Conservation (phyloP, 2,329 filamentous ascomycete genomes). For the Phyllosticta citriasiana region DNA sequence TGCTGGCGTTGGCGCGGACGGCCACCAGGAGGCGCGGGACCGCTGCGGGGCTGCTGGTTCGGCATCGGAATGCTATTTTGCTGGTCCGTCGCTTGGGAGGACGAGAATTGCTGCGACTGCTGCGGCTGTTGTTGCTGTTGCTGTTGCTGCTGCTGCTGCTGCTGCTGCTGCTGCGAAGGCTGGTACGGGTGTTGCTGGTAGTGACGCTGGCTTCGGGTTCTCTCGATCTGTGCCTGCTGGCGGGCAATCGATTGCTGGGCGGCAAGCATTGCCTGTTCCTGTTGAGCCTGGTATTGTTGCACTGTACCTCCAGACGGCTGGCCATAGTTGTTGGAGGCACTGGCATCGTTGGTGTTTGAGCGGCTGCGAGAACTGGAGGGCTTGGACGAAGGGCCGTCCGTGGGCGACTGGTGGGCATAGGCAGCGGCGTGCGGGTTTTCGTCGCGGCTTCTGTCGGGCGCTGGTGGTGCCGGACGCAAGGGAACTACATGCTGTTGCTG, state of each 20-base stretch:
- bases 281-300: constrained; percentile 56
- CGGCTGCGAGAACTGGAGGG: constrained; percentile 31
- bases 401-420: constrained; percentile 29
- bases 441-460: constrained; percentile 28
- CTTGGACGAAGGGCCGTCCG: constrained; percentile 14
- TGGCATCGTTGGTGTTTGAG: constrained; percentile 33
- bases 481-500: constrained; percentile 39
- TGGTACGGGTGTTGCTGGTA: constrained; percentile 30
- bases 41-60: constrained; percentile 37
- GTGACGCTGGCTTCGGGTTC: constrained; percentile 54
- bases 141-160: constrained; percentile 22
- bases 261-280: constrained; percentile 72
- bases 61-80: constrained; percentile 33
- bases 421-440: constrained; percentile 29
- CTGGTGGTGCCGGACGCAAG: constrained; percentile 46
- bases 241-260: constrained; percentile 60
- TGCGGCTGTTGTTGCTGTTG: constrained; percentile 41
- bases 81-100: constrained; percentile 29
- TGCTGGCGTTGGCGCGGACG: constrained; percentile 62
- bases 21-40: constrained; percentile 38
- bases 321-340: constrained; percentile 19
- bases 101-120: constrained; percentile 37
- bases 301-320: constrained; percentile 18
- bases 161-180: constrained; percentile 37
- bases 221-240: constrained; percentile 55